Evolutionary conservation across 1,139 yeast species (phyloP), one percentile per base, ranked within the genome.

Genomic region (Waltiozyma sp.): DNA sequence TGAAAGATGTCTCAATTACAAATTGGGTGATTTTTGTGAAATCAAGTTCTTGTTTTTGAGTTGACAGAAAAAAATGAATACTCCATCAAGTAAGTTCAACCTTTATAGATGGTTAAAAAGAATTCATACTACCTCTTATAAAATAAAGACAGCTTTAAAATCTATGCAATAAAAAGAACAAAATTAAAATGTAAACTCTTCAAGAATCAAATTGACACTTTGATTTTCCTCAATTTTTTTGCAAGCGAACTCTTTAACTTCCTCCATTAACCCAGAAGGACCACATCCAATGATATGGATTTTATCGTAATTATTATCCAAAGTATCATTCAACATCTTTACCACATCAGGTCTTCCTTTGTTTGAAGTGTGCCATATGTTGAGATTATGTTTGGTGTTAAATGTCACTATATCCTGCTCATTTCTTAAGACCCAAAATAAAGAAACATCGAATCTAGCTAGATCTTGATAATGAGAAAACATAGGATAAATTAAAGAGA

Each of bases 241-340:
- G 1, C 46, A 51, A 1, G 74, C 67, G 57, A 73, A 63, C 1
- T 36, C 35, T 38, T 60, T 53, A n/a, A 70, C 67, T 10, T 66
- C 72, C 1, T 45, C 23, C 39, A 73, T 66, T 45, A 77, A 55
- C 0, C 63, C 46, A 3, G 55, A 57, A 1, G 82, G 82, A 0
- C 84, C 83, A 61, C 83, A 77, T 0, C 76, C 71, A 19, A 77
- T 55, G 1, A 77, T 40, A 28, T 50, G 57, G 69, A 77, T 68
- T 43, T 64, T 64, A 41, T 62, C 61, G 14, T 59, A 62, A 55
- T 2, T n/a, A 4, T 5, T 38, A 11, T 19, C 14, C 16, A 45
- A 21, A 1, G 43, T 19, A 18, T 51, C 49, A 28, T 37, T 43
- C 2, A 73, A 52, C 2, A 67, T 47, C 5, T 53, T 51, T 8